Conservation (phyloP, 2,329 filamentous ascomycete species). For the Calonectria pseudoreteaudii region DNA sequence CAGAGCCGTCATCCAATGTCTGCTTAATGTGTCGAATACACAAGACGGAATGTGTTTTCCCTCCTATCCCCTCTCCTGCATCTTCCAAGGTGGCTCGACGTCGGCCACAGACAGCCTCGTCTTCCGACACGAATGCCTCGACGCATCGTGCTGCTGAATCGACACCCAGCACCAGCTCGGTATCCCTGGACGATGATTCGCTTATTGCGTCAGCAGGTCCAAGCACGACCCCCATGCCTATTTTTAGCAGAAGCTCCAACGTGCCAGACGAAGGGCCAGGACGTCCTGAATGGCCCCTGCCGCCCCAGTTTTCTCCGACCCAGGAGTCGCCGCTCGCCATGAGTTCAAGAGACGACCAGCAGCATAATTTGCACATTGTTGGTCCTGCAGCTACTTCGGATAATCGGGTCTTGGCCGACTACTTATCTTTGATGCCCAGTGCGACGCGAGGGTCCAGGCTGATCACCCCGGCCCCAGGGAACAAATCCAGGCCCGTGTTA, state of each 20-base stretch:
- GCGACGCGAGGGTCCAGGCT: conserved; percentile 45
- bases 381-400: conserved; percentile 70
- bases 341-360: conserved; percentile 50
- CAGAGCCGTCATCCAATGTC: conserved; percentile 63
- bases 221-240: background rate
- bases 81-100: conserved; percentile 29
- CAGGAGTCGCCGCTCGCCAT: conserved; percentile 45
- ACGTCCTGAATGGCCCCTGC: conserved; percentile 7
- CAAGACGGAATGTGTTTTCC: conserved; percentile 67
- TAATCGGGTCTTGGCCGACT: conserved; percentile 69
- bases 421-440: conserved; percentile 55
- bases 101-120: conserved; percentile 21
- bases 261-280: background rate
- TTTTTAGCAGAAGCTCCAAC: background rate
- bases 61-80: conserved; percentile 47
- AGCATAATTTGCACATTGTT: conserved; percentile 65
- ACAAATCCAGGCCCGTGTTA: conserved; percentile 54
- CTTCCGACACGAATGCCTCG: conserved; percentile 5
- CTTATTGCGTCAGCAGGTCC: background rate
- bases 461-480: conserved; percentile 45
- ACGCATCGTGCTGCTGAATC: background rate
- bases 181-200: background rate
- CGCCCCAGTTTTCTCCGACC: conserved; percentile 7
- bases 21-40: conserved; percentile 71
- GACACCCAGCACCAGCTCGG: background rate